Evolutionary conservation across 129 eudicot species (phyloP), one percentile per base, ranked within the genome.

Genomic region (Calendula officinalis): DNA sequence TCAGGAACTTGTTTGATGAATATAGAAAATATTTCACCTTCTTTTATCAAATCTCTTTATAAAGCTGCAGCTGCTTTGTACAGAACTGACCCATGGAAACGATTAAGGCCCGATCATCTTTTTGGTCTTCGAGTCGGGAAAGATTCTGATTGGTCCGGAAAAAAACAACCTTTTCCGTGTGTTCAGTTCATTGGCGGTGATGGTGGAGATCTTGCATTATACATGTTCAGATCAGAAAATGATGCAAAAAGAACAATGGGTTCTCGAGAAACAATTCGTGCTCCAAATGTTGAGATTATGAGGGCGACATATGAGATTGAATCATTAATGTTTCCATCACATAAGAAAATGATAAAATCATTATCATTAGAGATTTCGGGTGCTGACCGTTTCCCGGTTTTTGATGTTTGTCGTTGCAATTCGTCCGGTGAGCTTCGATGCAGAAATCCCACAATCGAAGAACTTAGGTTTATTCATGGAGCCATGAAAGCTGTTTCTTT

Each of bases 11-110:
- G 84, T 74, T 78, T 83, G 35, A 6, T 74, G 77, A 80, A 75
- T 34, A 78, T 82, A 32, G 86, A 86, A 33, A 82, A 85, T 12
- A 62, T 82, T 13, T 32, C 70, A 45, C 70, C 66, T 34, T 62
- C 82, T 5, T 72, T 77, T 57, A 77, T 80, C 9, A 82, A 65
- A 49, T 74, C 82, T 15, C 63, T 86, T 3, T 82, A 79, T 60
- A 80, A 72, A 78, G 82, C 89, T 32, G 94, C 94, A 50, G 89
- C 86, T 37, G 77, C 89, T 56, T 17, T 86, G 33, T 86, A 80
- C 48, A 70, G 89, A 66, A 77, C 89, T 22, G 80, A 77, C 72
- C 86, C 95, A 8, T 86, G 95, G 95, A 77, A 79, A 75, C 81
- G 89, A 13, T 78, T 86, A 44, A 77, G 84, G 9, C 86, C 89